Conservation (phyloP, 805 yeast genomes). For the Maudiozyma barnettii region DNA sequence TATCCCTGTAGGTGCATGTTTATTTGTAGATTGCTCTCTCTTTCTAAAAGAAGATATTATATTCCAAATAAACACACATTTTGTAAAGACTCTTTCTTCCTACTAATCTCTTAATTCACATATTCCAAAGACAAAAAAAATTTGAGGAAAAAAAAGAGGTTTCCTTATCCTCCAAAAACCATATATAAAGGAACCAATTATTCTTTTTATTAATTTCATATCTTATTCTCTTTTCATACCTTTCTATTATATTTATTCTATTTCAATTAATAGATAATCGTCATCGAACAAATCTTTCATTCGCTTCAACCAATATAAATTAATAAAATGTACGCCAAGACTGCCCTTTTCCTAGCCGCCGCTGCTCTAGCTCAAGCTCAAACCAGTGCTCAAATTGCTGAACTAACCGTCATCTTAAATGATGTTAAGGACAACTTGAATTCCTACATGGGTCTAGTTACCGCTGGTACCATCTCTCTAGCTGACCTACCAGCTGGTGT, state of each 20-base stretch:
- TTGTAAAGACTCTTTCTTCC: too few species aligned
- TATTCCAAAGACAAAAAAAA: too few species aligned
- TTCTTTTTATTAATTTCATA: neutral
- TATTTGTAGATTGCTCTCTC: neutral
- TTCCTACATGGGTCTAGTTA: constrained; percentile 12
- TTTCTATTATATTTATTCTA: neutral
- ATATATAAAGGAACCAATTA: neutral
- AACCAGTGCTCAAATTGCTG: constrained; percentile 14
- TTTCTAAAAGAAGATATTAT: neutral
- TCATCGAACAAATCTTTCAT: constrained; percentile 4
- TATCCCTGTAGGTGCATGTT: neutral
- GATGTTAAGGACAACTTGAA: constrained; percentile 14
- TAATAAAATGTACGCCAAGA: constrained; percentile 10
- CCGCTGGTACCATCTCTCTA: constrained; percentile 9
- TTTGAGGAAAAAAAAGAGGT: too few species aligned
- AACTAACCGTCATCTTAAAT: constrained; percentile 14
- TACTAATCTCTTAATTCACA: too few species aligned
- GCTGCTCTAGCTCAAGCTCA: constrained; percentile 14
- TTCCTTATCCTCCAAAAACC: too few species aligned
- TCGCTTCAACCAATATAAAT: constrained; percentile 6
- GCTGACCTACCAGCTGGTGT: constrained; percentile 16
- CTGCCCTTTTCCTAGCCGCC: constrained; percentile 14
- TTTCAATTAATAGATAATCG: neutral
- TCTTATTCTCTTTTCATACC: neutral
- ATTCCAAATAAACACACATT: neutral